Base-by-base conservation (phyloP, 441 rosid species). In the Isatis lusitanica region DNA sequence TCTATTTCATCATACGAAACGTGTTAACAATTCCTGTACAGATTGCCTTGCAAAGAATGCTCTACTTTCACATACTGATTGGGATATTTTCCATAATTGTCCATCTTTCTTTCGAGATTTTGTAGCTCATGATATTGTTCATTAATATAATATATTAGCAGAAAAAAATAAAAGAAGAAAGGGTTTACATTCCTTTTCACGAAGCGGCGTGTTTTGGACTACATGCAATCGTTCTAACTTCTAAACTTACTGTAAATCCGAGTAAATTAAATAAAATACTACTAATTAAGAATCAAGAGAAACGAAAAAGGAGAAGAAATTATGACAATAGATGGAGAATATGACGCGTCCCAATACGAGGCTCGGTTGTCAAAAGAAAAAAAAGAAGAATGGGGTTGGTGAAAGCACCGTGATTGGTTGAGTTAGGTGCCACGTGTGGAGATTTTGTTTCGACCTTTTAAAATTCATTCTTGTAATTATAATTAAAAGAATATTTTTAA, bases 351-450 rank as follows among this genome's bases (percentile, higher is more conserved):
- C 24, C 24, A 13, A 9, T 42, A 18, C 62, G 24, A 55, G 31
- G 36, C n/a, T 71, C 18, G 28, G 43, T 68, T 42, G 64, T 68
- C 24, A 42, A 55, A 67, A 9, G 28, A 12, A 12, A 26, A 38
- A 39, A 9, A 10, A 56, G 42, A 57, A 13, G 11, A 56, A 59
- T 59, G 59, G 74, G 56, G 76, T 55, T 73, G 63, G 78, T 59
- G 59, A 57, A 38, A 39, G 73, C 73, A 74, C 73, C n/a, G 21
- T 50, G 11, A 48, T 50, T 66, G 38, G 68, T 40, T 59, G 62
- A 47, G 53, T 30, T 18, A 36, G 39, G 16, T 47, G 55, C 52
- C 73, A 67, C 68, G 46, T 59, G 10, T 59, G 44, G 39, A 17
- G 4, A 17, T 11, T 12, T 1, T 74, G 51, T 48, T 52, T 66